Conservation (phyloP, 2,329 filamentous ascomycete genomes). For the Ambrosiella xylebori region DNA sequence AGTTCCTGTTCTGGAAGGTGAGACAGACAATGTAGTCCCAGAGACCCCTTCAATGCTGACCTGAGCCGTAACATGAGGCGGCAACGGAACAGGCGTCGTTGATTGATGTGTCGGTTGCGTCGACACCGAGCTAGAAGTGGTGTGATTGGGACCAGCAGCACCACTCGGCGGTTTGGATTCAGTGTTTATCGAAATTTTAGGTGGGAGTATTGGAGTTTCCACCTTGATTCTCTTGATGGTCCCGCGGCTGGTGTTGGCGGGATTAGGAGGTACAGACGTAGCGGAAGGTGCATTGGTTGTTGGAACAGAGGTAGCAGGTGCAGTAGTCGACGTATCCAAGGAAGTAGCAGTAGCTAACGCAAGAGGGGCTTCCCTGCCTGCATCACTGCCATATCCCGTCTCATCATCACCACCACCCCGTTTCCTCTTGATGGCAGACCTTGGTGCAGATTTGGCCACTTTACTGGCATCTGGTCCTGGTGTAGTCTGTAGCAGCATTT, state of each 20-base stretch:
- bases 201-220: constrained; percentile 37
- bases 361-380: neutral
- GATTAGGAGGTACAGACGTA: constrained; percentile 19
- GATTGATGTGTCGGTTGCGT: constrained; percentile 13
- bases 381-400: constrained; percentile 1
- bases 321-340: neutral
- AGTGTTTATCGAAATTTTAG: constrained; percentile 19
- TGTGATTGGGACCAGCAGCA: constrained; percentile 1
- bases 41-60: neutral
- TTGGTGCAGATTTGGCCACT: neutral
- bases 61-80: constrained; percentile 3
- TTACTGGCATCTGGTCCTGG: neutral
- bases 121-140: neutral
- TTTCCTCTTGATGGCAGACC: constrained; percentile 6
- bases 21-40: neutral
- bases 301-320: neutral
- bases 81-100: constrained; percentile 26
- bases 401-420: constrained; percentile 7
- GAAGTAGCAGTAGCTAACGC: neutral
- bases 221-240: constrained; percentile 35
- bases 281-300: neutral
- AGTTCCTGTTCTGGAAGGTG: neutral
- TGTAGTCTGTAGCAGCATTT: constrained; percentile 16
- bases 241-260: constrained; percentile 15
- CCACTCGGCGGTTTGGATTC: constrained; percentile 16